These are phyloP conservation scores for Fusarium nematophilum DNA, from an alignment of 2,329 filamentous ascomycete genomes.

Conservation along the genomic window DNA sequence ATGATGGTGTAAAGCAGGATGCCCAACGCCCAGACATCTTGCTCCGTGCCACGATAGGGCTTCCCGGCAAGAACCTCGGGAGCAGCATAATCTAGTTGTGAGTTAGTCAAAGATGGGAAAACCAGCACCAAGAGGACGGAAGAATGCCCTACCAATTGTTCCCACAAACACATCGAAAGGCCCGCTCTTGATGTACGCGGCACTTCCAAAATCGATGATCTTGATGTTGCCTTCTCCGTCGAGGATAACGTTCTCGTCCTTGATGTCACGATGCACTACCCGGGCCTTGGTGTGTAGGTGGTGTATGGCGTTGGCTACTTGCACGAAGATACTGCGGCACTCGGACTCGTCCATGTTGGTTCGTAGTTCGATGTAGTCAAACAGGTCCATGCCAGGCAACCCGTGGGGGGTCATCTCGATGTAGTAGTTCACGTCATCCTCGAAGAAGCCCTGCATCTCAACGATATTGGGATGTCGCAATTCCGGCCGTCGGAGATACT, in stretches of 20 bases:
- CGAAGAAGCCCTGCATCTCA: slow-evolving; percentile 79
- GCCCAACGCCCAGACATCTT: slow-evolving; percentile 97
- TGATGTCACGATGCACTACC: slow-evolving; percentile 98
- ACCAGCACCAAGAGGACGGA: slow-evolving; percentile 6
- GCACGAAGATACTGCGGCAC: slow-evolving; percentile 93
- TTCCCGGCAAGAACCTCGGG: slow-evolving; percentile 96
- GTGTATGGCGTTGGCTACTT: slow-evolving; percentile 89
- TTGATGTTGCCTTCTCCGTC: slow-evolving; percentile 97
- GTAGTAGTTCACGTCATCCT: slow-evolving; percentile 93
- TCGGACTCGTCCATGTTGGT: slow-evolving; percentile 97
- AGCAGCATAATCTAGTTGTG: slow-evolving; percentile 85
- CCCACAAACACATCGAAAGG: slow-evolving; percentile 99
- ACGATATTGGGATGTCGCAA: slow-evolving; percentile 76
- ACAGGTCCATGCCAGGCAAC: slow-evolving; percentile 96
- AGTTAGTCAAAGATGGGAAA: slow-evolving; percentile 14
- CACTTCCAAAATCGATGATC: slow-evolving; percentile 97
- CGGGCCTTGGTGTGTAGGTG: slow-evolving; percentile 91
- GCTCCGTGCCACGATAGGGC: slow-evolving; percentile 93
- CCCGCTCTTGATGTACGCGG: slow-evolving; percentile 97
- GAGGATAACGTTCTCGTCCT: slow-evolving; percentile 97
- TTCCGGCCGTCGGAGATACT: slow-evolving; percentile 85
- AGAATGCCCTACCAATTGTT: slow-evolving; percentile 83
- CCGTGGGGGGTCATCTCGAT: slow-evolving; percentile 98
- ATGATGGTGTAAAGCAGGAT: slow-evolving; percentile 98
- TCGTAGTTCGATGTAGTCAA: slow-evolving; percentile 97